Evolutionary conservation across 192 early-diverging fungal genomes (phyloP).

Genomic region (Dispira simplex): DNA sequence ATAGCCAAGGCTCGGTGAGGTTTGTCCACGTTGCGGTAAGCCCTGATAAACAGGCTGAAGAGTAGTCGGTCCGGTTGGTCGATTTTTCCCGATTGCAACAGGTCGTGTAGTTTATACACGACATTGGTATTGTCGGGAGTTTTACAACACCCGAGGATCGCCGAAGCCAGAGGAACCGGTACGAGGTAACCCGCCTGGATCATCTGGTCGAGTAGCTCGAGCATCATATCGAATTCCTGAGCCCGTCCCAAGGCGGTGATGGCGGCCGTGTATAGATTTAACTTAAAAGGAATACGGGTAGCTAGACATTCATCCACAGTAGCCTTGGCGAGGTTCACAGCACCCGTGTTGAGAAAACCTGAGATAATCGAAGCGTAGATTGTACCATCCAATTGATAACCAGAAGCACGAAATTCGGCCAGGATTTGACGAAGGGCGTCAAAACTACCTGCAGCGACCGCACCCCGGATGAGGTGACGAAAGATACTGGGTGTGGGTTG

Average conservation of each 20-base stretch:
- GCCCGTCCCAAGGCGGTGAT: background rate
- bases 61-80: background rate
- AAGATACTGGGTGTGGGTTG: background rate
- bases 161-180: background rate
- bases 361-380: constrained; percentile 4
- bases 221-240: background rate
- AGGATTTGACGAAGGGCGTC: background rate
- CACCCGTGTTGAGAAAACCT: background rate
- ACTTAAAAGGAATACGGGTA: background rate
- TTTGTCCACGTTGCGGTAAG: background rate
- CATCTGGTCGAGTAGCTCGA: background rate
- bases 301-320: constrained; percentile 2
- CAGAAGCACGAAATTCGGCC: background rate
- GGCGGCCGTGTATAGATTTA: background rate
- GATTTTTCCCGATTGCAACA: background rate
- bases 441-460: background rate
- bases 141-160: background rate
- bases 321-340: background rate
- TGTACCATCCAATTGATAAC: background rate
- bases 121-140: background rate
- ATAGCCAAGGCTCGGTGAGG: background rate
- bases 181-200: background rate
- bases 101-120: background rate
- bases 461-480: background rate
- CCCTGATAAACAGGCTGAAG: background rate